Conservation (phyloP, 2,329 filamentous ascomycete genomes). For the Xylaria sp. region DNA sequence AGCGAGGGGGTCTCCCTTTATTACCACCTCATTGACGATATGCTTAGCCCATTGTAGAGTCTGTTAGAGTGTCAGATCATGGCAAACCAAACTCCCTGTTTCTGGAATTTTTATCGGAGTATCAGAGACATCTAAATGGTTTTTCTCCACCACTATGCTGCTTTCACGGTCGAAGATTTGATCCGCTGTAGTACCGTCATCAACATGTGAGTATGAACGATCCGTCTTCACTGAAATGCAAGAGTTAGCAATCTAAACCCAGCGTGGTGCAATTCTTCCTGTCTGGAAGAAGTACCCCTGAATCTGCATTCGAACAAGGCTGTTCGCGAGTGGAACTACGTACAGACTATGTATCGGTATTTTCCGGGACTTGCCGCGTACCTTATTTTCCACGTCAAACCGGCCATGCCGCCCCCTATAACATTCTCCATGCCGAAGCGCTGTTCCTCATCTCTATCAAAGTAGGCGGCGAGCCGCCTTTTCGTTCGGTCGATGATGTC, state of each 20-base stretch:
- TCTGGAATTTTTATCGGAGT: not conserved
- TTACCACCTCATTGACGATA: not conserved
- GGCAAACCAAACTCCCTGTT: too few relatives aligned
- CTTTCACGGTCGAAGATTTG: too few relatives aligned
- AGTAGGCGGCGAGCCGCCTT: too few relatives aligned
- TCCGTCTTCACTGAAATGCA: constrained; percentile 4
- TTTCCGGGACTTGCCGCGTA: not conserved
- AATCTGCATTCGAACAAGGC: not conserved
- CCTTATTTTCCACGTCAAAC: constrained; percentile 18
- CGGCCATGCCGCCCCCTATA: not conserved
- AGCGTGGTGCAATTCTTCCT: not conserved
- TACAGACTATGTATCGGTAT: not conserved
- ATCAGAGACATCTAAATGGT: not conserved
- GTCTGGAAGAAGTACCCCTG: not conserved
- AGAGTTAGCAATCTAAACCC: not conserved
- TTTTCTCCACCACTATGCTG: too few relatives aligned
- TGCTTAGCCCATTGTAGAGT: constrained; percentile 18
- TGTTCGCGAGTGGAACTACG: not conserved
- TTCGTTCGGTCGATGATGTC: too few relatives aligned
- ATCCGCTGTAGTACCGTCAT: not conserved
- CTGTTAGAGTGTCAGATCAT: not conserved
- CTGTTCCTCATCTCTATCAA: constrained; percentile 3
- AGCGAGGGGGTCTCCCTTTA: not conserved
- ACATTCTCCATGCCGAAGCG: constrained; percentile 6
- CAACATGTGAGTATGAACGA: not conserved